These are phyloP conservation scores for Canariomyces notabilis DNA, from an alignment of 2,329 filamentous ascomycete genomes.

Conservation along the genomic window DNA sequence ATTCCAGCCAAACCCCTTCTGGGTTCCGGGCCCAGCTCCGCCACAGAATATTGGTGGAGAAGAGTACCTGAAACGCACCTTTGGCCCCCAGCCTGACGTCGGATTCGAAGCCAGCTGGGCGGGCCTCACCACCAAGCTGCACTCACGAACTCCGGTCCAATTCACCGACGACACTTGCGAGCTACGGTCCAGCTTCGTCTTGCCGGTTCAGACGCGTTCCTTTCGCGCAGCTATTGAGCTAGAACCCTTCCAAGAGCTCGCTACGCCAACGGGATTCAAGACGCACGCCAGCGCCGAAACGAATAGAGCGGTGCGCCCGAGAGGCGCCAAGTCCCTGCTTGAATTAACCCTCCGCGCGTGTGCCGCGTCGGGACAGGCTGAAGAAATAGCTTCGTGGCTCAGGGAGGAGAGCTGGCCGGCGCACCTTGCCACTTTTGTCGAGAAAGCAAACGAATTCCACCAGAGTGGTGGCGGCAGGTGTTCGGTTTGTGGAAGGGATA, in stretches of 20 bases:
- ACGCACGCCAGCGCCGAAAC: not conserved
- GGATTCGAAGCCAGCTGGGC: conserved; percentile 11
- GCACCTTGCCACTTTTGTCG: conserved; percentile 38
- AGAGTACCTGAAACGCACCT: conserved; percentile 15
- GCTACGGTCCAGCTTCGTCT: conserved; percentile 23
- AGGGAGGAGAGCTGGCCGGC: not conserved
- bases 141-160: conserved; percentile 28
- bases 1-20: conserved; percentile 60
- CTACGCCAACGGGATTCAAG: conserved; percentile 14
- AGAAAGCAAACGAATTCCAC: conserved; percentile 37
- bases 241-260: conserved; percentile 21
- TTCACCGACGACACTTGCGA: conserved; percentile 25
- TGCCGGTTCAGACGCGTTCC: conserved; percentile 3
- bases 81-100: conserved; percentile 7
- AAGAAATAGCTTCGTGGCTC: conserved; percentile 33
- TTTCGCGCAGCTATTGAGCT: conserved; percentile 5
- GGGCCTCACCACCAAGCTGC: conserved; percentile 18
- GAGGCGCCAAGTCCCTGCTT: conserved; percentile 44
- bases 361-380: conserved; percentile 34
- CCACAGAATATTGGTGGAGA: not conserved
- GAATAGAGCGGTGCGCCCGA: conserved; percentile 4
- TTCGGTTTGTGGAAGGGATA: conserved; percentile 44
- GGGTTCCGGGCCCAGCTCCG: conserved; percentile 18
- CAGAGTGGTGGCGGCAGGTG: conserved; percentile 48
- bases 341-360: conserved; percentile 46